Evolutionary conservation across 73 alveolate genomes (phyloP), one percentile per base, ranked within the genome.

Genomic region (Paramecium caudatum): DNA sequence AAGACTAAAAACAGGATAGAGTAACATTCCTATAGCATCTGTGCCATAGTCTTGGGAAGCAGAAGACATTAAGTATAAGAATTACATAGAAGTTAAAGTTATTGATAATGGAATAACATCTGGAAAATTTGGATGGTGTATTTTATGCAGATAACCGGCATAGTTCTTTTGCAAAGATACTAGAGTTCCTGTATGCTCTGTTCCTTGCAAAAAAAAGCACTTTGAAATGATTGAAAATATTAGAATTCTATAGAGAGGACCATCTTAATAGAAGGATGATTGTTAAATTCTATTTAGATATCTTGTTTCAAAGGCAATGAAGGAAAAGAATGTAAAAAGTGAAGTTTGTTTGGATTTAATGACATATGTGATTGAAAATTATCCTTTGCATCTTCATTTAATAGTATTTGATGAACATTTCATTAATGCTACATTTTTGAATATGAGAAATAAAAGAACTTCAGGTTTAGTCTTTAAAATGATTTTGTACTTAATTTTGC

Each of bases 121-220:
- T 85, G 99, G 99, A 0, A 92, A 92, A 47, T 97, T 95, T 94
- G 99, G 99, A 5, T 97, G 99, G 99, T 97, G 99, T 82, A 90
- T 95, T 91, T 95, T 95, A n/a, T 97, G 99, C 65, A 87, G 99
- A 90, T 91, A 93, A 32, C 82, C 93, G 8, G 98, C 99, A 0
- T 91, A 96, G 55, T 94, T 91, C 65, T 97, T 93, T 93, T 96
- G 99, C 82, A 95, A 94, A 46, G 96, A 94, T n/a, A 92, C 96
- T 33, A 78, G 94, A 90, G 93, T 95, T 37, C 99, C 99, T 41
- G 90, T 97, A 0, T 97, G 99, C 90, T 96, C 99, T 4, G 93
- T 91, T 25, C 94, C 93, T 46, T 97, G 99, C 83, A 96, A 97
- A 91, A 84, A 95, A 74, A 87, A 88, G 49, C 97, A 95, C 87